phyloP scores from a whole-genome alignment of 2,329 filamentous ascomycete species.

The Cercospora sesami region DNA sequence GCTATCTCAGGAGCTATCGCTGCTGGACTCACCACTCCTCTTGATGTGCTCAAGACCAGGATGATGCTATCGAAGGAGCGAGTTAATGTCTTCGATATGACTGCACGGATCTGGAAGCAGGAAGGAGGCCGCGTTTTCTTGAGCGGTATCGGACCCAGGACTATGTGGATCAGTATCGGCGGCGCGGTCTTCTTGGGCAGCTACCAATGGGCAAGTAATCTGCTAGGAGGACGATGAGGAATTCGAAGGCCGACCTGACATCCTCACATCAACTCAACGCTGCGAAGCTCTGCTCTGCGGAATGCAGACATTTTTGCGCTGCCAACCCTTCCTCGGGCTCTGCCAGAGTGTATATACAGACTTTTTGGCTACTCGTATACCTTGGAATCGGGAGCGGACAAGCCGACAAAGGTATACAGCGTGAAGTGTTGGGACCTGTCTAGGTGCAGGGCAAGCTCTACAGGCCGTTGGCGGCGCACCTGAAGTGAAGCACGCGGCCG shows the following conservation, averaged over 20 bases:
- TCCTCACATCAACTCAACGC: neutral
- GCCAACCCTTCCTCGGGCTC: neutral
- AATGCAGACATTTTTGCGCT: neutral
- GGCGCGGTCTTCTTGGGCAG: slow-evolving; percentile 93
- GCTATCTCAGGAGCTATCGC: slow-evolving; percentile 81
- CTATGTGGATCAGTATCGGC: slow-evolving; percentile 92
- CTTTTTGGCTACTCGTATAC: neutral
- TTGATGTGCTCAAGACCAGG: slow-evolving; percentile 95
- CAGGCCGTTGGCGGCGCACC: neutral
- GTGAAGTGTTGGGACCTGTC: neutral
- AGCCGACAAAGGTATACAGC: neutral
- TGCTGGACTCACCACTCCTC: slow-evolving; percentile 82
- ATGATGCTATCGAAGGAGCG: slow-evolving; percentile 83
- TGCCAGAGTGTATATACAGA: neutral
- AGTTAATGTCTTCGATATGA: slow-evolving; percentile 59
- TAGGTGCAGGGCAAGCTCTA: neutral
- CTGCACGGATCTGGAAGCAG: slow-evolving; percentile 64
- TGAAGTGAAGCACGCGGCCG: neutral
- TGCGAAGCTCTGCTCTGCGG: neutral
- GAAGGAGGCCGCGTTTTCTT: slow-evolving; percentile 71
- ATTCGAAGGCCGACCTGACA: neutral
- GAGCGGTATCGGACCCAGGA: slow-evolving; percentile 73
- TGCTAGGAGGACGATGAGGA: slow-evolving; percentile 54
- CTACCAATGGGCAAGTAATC: slow-evolving; percentile 85
- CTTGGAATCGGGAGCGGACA: neutral